Evolutionary conservation across 345 rosid species (phyloP), one percentile per base, ranked within the genome.

Genomic region (Citropsis articulata): DNA sequence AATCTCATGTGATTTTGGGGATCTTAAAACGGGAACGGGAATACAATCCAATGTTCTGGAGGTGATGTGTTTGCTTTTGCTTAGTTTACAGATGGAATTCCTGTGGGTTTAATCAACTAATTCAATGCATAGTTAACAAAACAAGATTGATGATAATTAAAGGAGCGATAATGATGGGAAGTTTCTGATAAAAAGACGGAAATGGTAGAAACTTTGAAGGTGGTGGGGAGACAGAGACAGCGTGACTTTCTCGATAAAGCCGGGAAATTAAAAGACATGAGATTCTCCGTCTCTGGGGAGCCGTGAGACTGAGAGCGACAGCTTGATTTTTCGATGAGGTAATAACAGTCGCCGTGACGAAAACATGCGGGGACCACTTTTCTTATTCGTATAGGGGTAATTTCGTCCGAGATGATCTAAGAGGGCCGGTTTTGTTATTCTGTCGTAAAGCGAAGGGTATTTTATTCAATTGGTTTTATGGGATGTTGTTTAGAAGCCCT

Each of bases 371-470:
- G 79, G 31, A 35, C 72, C 66, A 12, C 31, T 7, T 45, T 64
- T 30, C 3, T 2, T 18, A 3, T 6, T 2, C 6, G 0, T 5
- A 1, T 3, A 28, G 40, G 79, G 80, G 63, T 6, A 62, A 1
- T 76, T 75, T 36, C 24, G 80, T 64, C 64, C 50, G 4, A 14
- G 4, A 1, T 0, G 28, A 14, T 19, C 0, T 21, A 1, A 1
- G 2, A 14, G 38, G 70, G 82, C 82, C 19, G 36, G 14, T 60
- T 45, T 14, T 63, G 85, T 79, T 33, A 79, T 75, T 75, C 75
- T 33, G 2, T 5, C 0, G 2, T 4, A 27, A 60, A n/a, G 5
- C 3, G 7, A 25, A 36, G 79, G 73, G 19, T 22, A n/a, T 5
- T 1, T 45, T 45, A 45, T 45, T 3, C 50, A 5, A 2, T 6